Evolutionary conservation across 768 basidiomycete species (phyloP).

Genomic region (Tylopilus sp.): DNA sequence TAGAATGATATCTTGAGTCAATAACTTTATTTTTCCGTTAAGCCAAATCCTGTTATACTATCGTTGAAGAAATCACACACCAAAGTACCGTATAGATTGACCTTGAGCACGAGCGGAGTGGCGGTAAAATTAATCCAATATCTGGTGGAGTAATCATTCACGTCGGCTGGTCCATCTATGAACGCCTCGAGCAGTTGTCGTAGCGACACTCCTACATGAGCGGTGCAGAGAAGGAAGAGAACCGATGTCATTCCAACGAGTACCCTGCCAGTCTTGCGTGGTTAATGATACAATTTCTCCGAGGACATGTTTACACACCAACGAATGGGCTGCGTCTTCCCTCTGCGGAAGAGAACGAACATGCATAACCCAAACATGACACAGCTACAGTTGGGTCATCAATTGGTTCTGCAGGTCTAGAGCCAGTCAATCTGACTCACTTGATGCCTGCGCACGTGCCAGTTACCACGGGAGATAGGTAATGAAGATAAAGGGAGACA

Average conservation of each 20-base stretch:
- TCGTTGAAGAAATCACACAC: neutral
- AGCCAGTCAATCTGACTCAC: no score
- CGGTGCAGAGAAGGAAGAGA: neutral
- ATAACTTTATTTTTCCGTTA: neutral
- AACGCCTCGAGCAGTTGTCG: constrained; percentile 1
- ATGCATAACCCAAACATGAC: no score
- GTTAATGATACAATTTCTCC: neutral
- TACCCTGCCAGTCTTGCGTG: neutral
- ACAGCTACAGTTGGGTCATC: no score
- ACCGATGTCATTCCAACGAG: neutral
- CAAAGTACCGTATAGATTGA: neutral
- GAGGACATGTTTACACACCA: no score
- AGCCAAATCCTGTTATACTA: neutral
- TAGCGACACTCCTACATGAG: neutral
- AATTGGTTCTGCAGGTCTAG: no score
- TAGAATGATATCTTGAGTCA: neutral
- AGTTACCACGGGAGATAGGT: no score
- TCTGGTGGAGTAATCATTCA: neutral
- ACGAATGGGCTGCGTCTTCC: no score
- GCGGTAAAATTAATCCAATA: neutral
- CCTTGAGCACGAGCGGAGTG: neutral
- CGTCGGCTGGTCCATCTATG: neutral
- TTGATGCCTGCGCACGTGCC: no score
- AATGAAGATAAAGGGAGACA: no score
- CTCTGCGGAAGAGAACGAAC: no score